Percentiles rank a stretch among this genome's conserved stretches.
Evolutionary conservation across 2,329 filamentous ascomycete genomes (phyloP).

Genomic region (Phoma sp.): DNA sequence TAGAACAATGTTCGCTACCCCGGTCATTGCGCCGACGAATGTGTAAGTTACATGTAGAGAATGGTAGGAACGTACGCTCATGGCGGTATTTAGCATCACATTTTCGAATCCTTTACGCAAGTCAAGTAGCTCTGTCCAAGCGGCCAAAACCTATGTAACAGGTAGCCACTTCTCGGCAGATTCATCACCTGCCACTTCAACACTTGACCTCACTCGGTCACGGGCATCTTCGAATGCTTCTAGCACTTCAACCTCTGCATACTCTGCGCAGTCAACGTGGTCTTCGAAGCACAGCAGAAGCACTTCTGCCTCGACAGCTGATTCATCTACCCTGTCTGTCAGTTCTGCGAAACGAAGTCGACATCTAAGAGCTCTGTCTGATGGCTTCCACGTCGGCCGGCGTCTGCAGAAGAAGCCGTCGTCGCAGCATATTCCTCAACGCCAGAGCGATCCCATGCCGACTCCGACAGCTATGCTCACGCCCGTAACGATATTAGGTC

Average conservation of each 20-base stretch:
- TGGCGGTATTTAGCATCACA: neutral
- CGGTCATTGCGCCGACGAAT: conserved; percentile 5
- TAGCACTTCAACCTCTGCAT: conserved; percentile 6
- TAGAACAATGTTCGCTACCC: conserved; percentile 4
- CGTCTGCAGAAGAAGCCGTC: conserved; percentile 17
- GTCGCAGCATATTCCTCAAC: conserved; percentile 6
- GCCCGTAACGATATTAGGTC: conserved; percentile 13
- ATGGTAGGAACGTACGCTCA: neutral
- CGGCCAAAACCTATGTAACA: conserved; percentile 2
- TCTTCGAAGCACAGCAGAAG: conserved; percentile 11
- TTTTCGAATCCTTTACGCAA: neutral
- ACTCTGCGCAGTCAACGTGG: conserved; percentile 4
- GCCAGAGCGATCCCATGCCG: conserved; percentile 10
- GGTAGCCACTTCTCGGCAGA: conserved; percentile 18
- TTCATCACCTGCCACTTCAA: conserved; percentile 16
- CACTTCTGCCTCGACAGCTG: conserved; percentile 6
- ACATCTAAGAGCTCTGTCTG: conserved; percentile 12
- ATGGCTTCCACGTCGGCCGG: conserved; percentile 4
- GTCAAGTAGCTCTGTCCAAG: neutral
- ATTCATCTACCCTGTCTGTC: conserved; percentile 5
- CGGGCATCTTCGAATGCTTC: conserved; percentile 15
- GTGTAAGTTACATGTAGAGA: neutral
- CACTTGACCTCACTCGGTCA: conserved; percentile 11
- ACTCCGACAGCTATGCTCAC: conserved; percentile 12
- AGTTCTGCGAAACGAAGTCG: conserved; percentile 6